These are phyloP conservation scores for Corylus heterophylla DNA, from an alignment of 306 rosid genomes.

Conservation along the genomic window DNA sequence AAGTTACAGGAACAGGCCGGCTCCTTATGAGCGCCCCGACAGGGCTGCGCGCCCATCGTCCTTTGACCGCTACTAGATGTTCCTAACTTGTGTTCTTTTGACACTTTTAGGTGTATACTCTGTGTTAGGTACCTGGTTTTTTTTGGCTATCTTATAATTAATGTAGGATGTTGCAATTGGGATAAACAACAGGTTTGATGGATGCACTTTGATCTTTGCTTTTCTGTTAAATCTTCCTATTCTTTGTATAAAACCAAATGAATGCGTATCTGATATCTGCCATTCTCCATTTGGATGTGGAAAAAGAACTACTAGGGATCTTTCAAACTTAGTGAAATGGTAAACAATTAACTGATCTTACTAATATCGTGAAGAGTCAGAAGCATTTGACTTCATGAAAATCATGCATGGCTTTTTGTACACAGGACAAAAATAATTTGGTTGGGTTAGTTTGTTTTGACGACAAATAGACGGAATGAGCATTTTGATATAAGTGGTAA, in stretches of 20 bases:
- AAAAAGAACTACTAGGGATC: background rate
- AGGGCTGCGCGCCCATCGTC: conserved; percentile 68
- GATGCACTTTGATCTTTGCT: conserved; percentile 25
- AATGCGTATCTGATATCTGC: background rate
- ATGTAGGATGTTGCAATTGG: conserved; percentile 24
- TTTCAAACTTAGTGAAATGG: background rate
- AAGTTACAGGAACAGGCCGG: conserved; percentile 67
- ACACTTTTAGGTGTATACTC: conserved; percentile 21
- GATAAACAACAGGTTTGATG: conserved; percentile 26
- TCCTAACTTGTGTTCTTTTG: background rate
- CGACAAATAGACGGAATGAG: no score
- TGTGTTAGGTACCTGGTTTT: conserved; percentile 23
- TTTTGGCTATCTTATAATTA: background rate
- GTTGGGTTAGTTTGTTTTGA: no score
- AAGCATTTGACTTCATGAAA: no score
- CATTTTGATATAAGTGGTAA: no score
- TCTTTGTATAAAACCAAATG: conserved; percentile 5
- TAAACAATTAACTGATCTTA: no score
- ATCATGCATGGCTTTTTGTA: no score
- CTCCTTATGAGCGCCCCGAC: conserved; percentile 80
- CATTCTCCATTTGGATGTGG: background rate
- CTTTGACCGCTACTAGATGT: conserved; percentile 68
- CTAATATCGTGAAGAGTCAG: no score
- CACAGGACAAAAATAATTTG: no score
- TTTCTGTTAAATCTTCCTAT: conserved; percentile 13